Evolutionary conservation across 257 asterid genomes (phyloP), one percentile per base, ranked within the genome.

Genomic region (Echium plantagineum): DNA sequence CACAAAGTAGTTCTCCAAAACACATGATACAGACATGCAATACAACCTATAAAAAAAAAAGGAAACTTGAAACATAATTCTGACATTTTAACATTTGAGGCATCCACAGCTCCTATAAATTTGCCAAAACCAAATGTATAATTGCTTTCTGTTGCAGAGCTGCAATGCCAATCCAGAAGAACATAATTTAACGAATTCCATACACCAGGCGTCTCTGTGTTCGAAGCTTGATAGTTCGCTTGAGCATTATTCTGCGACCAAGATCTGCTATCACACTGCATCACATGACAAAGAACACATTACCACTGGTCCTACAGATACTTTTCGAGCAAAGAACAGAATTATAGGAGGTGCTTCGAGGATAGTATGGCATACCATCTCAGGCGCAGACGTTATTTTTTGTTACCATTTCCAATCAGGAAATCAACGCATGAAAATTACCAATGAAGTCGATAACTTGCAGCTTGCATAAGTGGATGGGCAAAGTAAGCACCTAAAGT

Each of bases 401-500:
- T 2, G 49, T 42, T 42, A 10, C 15, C 49, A 42, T 35, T 35
- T 10, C 49, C 16, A 42, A 13, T 42, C 35, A 9, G 59, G 19
- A 55, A 16, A 26, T 21, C 6, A 12, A 56, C 20, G 60, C 10
- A 53, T 53, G 28, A 22, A 55, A 69, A 64, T 77, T 85, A 89
- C 98, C 97, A 93, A 61, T 84, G 98, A 54, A 93, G 97, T 47
- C 89, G 72, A 67, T 54, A 83, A 77, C 98, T 89, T 8, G 94
- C 85, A 56, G 95, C 94, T 70, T 74, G 95, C 96, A 93, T 86
- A 15, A 89, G 77, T 2, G 99, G 97, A 70, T 93, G 99, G 54
- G 90, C 94, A 7, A 93, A 81, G 71, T 93, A 89, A 6, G 83
- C 80, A 55, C 95, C 97, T 66, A 93, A 66, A 9, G 96, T 93